phyloP scores from a whole-genome alignment of 2,329 filamentous ascomycete species.

The Cadophora sp. region DNA sequence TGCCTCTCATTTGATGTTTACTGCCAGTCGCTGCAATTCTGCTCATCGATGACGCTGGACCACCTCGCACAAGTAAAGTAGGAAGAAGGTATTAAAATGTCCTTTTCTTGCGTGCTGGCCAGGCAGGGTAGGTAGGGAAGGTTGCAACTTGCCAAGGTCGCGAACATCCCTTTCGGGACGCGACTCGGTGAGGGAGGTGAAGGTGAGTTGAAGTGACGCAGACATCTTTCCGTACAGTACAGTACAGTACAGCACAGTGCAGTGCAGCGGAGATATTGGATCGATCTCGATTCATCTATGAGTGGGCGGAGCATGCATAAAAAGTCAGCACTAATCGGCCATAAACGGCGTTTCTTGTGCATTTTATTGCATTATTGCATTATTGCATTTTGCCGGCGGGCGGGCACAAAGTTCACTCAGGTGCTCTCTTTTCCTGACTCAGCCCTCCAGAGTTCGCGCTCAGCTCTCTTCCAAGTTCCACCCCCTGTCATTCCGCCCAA shows the following conservation, averaged over 20 bases:
- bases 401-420: not conserved
- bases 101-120: not conserved
- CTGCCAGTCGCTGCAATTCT: not conserved
- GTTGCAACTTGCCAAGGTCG: not conserved
- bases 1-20: slow-evolving; percentile 3
- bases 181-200: not conserved
- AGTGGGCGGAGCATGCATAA: not conserved
- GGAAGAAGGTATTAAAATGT: not conserved
- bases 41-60: not conserved
- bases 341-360: not conserved
- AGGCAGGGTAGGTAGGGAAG: not conserved
- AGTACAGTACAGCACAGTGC: too few relatives aligned
- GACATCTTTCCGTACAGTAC: too few relatives aligned
- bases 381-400: not conserved
- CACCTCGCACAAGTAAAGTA: too few relatives aligned
- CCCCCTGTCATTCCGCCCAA: slow-evolving; percentile 7
- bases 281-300: not conserved
- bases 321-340: not conserved
- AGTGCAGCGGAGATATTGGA: not conserved
- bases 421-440: not conserved
- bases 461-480: not conserved
- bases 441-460: slow-evolving; percentile 14
- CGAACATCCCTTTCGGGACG: not conserved
- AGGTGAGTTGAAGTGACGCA: not conserved
- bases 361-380: not conserved